A percentile compares a stretch with the other conserved stretches of the same genome.
These are phyloP conservation scores for Colletotrichum orbiculare DNA, from an alignment of 2,329 filamentous ascomycete species.

Conservation along the genomic window DNA sequence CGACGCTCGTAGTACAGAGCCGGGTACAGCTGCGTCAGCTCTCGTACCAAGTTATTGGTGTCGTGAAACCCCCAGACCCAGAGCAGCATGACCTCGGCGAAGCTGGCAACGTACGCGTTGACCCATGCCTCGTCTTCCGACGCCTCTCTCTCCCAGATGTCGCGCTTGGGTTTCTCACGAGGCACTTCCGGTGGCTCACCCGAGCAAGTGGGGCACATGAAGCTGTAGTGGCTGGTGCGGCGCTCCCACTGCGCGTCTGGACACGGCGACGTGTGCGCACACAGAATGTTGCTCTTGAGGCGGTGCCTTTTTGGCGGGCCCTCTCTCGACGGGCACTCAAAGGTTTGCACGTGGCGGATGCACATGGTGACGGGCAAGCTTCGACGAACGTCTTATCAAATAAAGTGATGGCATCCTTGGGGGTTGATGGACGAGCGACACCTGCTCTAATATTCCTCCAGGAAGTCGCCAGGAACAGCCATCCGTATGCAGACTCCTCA, in stretches of 20 bases:
- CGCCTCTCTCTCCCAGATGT: conserved; percentile 25
- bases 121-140: conserved; percentile 24
- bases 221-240: conserved; percentile 23
- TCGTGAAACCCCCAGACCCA: conserved; percentile 10
- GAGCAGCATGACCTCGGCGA: conserved; percentile 6
- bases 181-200: conserved; percentile 32
- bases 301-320: conserved; percentile 6
- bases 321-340: conserved; percentile 20
- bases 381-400: not conserved
- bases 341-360: conserved; percentile 27
- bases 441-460: not conserved
- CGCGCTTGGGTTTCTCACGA: conserved; percentile 13
- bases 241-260: conserved; percentile 23
- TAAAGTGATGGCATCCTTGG: too few species aligned
- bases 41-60: not conserved
- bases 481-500: too few species aligned
- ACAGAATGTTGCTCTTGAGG: conserved; percentile 32
- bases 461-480: too few species aligned
- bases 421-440: not conserved
- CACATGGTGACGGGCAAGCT: conserved; percentile 13
- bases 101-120: conserved; percentile 21
- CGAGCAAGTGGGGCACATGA: conserved; percentile 33
- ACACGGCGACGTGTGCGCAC: conserved; percentile 27
- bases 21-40: conserved; percentile 13
- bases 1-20: conserved; percentile 28